These are phyloP conservation scores for Clarireedia monteithiana DNA, from an alignment of 2,329 filamentous ascomycete species.

Conservation along the genomic window DNA sequence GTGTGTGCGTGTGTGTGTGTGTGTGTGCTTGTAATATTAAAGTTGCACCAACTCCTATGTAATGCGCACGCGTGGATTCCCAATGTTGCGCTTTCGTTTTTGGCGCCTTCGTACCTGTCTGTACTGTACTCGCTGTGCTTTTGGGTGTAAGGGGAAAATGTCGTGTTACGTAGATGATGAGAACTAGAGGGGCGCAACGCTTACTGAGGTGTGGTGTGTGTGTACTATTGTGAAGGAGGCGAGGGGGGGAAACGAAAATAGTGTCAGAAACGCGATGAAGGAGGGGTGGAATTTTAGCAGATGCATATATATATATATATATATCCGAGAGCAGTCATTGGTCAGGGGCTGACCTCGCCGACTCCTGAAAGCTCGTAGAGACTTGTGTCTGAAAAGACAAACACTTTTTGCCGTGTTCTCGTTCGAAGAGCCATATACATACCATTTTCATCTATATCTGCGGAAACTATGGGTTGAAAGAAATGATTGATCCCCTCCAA, in stretches of 20 bases:
- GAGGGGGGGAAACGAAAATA: neutral
- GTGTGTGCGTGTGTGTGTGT: neutral
- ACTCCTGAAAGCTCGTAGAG: neutral
- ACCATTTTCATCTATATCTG: neutral
- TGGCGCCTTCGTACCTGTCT: too few species aligned
- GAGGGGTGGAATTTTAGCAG: neutral
- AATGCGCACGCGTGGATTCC: neutral
- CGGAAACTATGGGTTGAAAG: neutral
- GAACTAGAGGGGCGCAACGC: conserved; percentile 3
- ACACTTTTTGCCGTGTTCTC: too few species aligned
- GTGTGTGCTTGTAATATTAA: neutral
- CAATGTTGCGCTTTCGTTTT: neutral
- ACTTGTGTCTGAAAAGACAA: neutral
- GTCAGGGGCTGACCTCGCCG: neutral
- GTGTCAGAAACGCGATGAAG: neutral
- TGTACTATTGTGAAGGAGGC: neutral
- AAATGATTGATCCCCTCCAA: neutral
- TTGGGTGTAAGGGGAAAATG: neutral
- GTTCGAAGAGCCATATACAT: neutral
- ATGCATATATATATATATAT: neutral
- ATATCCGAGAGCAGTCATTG: neutral
- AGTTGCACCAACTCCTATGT: neutral
- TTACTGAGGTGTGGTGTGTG: neutral
- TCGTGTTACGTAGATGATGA: neutral
- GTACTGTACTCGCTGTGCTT: neutral